Conservation (phyloP, 2,329 filamentous ascomycete genomes). For the Chaetomiaceae sp. region DNA sequence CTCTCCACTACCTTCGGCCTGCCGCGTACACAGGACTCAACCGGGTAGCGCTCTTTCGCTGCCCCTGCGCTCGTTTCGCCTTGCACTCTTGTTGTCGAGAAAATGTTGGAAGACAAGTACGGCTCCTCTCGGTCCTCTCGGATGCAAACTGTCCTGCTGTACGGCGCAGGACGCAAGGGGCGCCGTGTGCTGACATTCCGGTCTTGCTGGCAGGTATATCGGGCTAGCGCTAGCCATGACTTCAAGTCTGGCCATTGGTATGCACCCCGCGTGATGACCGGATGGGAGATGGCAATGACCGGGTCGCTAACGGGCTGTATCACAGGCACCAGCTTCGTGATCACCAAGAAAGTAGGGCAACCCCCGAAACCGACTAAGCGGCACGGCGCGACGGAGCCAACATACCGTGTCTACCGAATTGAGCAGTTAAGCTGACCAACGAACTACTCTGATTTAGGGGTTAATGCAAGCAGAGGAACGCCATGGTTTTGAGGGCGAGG, state of each 20-base stretch:
- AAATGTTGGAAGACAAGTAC: constrained; percentile 47
- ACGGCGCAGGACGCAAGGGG: constrained; percentile 11
- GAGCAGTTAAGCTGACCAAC: constrained; percentile 22
- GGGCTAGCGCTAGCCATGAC: constrained; percentile 70
- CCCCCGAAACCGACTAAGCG: not conserved
- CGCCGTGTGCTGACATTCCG: constrained; percentile 32
- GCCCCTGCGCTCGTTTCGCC: constrained; percentile 23
- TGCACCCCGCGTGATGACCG: constrained; percentile 23
- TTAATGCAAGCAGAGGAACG: constrained; percentile 84
- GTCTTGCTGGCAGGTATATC: constrained; percentile 57
- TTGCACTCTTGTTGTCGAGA: constrained; percentile 25
- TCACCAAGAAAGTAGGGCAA: constrained; percentile 85
- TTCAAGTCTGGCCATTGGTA: constrained; percentile 73
- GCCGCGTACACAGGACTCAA: not conserved
- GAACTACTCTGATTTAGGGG: constrained; percentile 52
- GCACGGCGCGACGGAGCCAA: not conserved
- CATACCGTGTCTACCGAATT: not conserved
- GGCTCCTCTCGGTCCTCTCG: constrained; percentile 20
- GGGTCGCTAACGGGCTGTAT: not conserved
- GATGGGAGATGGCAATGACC: constrained; percentile 1
- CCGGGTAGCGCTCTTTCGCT: constrained; percentile 22
- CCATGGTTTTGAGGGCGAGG: constrained; percentile 95
- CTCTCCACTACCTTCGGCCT: constrained; percentile 2
- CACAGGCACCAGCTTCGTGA: constrained; percentile 90
- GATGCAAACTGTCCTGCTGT: not conserved